Evolutionary conservation across 73 alveolate species (phyloP).

Genomic region (Stentor coeruleus): DNA sequence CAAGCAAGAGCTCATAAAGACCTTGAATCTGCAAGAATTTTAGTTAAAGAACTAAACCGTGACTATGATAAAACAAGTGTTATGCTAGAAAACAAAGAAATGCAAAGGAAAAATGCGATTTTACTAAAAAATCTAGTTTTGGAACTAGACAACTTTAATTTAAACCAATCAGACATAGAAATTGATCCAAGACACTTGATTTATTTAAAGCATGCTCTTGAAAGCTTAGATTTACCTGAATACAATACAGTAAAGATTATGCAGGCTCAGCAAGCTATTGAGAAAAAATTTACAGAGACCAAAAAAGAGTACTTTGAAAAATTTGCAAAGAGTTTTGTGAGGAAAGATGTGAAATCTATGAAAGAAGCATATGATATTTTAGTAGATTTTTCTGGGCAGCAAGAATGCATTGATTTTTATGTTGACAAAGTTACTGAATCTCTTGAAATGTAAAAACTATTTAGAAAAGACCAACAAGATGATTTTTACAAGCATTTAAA

Average conservation of each 20-base stretch:
- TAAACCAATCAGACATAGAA: not conserved
- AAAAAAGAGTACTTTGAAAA: not conserved
- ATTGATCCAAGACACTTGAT: not conserved
- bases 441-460: not conserved
- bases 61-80: not conserved
- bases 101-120: conserved; percentile 18
- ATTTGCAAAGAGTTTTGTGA: not conserved
- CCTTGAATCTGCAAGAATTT: not conserved
- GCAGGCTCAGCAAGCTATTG: conserved; percentile 15
- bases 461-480: conserved; percentile 22
- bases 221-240: not conserved
- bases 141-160: not conserved
- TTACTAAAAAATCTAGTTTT: not conserved
- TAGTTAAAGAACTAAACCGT: conserved; percentile 14
- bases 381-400: conserved; percentile 6
- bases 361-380: conserved; percentile 18
- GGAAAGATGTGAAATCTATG: not conserved
- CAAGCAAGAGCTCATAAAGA: conserved; percentile 7
- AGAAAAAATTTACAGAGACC: not conserved
- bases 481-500: not conserved
- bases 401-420: not conserved
- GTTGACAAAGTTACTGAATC: conserved; percentile 14
- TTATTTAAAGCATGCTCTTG: conserved; percentile 13
- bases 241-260: not conserved
- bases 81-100: conserved; percentile 10